phyloP scores from a whole-genome alignment of 2,329 filamentous ascomycete species.

The Didymosphaeria variabile region DNA sequence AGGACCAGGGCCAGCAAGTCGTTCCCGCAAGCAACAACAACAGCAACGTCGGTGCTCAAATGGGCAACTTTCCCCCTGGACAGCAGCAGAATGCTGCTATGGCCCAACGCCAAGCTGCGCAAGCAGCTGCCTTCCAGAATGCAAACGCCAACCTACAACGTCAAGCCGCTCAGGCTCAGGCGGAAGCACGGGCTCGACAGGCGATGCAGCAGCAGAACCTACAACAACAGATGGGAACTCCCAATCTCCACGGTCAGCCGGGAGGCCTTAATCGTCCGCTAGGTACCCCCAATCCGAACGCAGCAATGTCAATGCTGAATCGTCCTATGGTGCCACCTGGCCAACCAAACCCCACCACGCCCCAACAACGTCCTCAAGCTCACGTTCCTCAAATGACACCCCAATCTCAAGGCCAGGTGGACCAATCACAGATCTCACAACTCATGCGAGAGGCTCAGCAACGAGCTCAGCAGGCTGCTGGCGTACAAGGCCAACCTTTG shows the following conservation, averaged over 20 bases:
- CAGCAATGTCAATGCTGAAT: constrained; percentile 59
- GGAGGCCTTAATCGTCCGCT: constrained; percentile 55
- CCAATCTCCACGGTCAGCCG: constrained; percentile 52
- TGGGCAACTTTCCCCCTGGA: constrained; percentile 44
- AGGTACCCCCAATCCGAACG: constrained; percentile 54
- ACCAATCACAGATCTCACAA: constrained; percentile 38
- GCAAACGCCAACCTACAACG: constrained; percentile 41
- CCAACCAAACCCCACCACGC: constrained; percentile 48
- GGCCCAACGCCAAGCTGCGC: constrained; percentile 40
- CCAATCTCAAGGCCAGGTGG: constrained; percentile 35
- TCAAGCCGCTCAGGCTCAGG: constrained; percentile 43
- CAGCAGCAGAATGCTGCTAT: constrained; percentile 38
- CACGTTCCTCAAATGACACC: constrained; percentile 48
- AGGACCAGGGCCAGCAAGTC: constrained; percentile 69
- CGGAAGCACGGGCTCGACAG: constrained; percentile 42
- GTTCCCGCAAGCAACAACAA: constrained; percentile 71
- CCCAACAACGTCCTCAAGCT: constrained; percentile 46
- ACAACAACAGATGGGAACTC: constrained; percentile 25
- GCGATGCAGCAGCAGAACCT: constrained; percentile 38
- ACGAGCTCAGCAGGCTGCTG: constrained; percentile 37
- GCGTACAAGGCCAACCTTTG: constrained; percentile 39
- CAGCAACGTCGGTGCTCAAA: constrained; percentile 56
- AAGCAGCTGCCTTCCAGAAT: constrained; percentile 34
- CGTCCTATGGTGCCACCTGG: constrained; percentile 58
- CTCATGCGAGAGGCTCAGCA: constrained; percentile 48